Evolutionary conservation across 257 asterid species (phyloP).

Genomic region (Capsicum pubescens): DNA sequence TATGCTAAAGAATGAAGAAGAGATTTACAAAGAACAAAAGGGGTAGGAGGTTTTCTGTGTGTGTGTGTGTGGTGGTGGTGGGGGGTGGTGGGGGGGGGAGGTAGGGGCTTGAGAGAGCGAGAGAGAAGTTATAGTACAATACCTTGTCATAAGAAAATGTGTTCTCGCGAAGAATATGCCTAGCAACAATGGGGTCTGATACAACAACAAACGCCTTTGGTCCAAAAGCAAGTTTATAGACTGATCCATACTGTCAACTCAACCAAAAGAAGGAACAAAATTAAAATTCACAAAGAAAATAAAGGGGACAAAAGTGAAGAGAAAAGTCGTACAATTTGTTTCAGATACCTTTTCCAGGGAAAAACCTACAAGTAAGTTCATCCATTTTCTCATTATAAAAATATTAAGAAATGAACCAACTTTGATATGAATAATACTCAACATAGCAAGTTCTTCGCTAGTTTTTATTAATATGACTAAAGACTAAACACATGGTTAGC

Average conservation of each 20-base stretch:
- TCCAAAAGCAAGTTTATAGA: slow-evolving; percentile 96
- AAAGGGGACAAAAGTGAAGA: background rate
- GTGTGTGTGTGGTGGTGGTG: background rate
- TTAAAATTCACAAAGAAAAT: slow-evolving; percentile 26
- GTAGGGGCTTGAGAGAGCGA: background rate
- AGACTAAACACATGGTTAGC: background rate
- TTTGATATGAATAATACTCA: background rate
- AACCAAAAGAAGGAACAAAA: slow-evolving; percentile 38
- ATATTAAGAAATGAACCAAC: background rate
- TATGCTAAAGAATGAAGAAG: background rate
- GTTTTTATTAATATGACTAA: background rate
- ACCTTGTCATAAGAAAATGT: slow-evolving; percentile 97
- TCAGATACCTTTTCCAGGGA: background rate
- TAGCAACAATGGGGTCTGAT: slow-evolving; percentile 92
- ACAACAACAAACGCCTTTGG: slow-evolving; percentile 96
- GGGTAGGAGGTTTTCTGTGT: background rate
- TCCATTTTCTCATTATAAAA: slow-evolving; percentile 17
- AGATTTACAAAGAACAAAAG: background rate
- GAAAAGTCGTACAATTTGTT: background rate
- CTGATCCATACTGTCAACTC: slow-evolving; percentile 82
- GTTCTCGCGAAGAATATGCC: slow-evolving; percentile 94
- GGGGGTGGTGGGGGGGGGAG: background rate
- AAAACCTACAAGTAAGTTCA: background rate
- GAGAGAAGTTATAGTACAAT: slow-evolving; percentile 27
- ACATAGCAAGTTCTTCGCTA: slow-evolving; percentile 11